Evolutionary conservation across 2,329 filamentous ascomycete genomes (phyloP), one percentile per base, ranked within the genome.

Genomic region (Alternaria conjuncta): DNA sequence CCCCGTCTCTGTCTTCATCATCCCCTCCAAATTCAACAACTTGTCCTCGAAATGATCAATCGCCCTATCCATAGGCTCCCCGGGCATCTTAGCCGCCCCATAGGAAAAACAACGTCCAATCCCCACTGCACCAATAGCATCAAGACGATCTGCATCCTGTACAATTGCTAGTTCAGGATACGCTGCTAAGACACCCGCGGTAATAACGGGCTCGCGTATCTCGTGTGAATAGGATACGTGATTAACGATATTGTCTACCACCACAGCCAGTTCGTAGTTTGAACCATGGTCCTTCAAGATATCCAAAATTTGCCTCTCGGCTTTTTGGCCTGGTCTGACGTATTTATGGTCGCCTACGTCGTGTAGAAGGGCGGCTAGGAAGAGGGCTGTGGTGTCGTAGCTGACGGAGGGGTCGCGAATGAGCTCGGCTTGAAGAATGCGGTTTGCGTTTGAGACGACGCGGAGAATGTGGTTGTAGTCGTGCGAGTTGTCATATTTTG

Each of bases 321-420:
- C 75, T 74, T 90, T 86, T 68, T 90, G 84, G 59, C 84, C 86
- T 0, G 72, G 61, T 1, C 86, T 82, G 59, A 75, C 65, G 78
- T 97, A 97, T 81, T 97, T 97, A 78, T 87, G 89, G 82, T 97
- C 94, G 64, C 92, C 93, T 18, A 97, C 90, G 73, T 97, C 94
- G 81, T 97, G 94, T 1, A 80, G 70, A 9, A 79, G 73, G 5
- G 92, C 92, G 2, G 88, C 84, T 25, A 96, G 88, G 26, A 88
- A 87, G 67, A 96, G 84, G 25, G 89, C 79, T 11, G 84, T 82
- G 5, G 81, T 81, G 76, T 92, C 85, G 71, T 85, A 85, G 26
- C 67, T 36, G 2, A 32, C 8, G 3, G 60, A 47, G 1, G 80
- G 75, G 46, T 80, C 70, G 72, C 77, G 55, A 60, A 70, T 58